Conservation (phyloP, 2,329 filamentous ascomycete genomes). For the Rutstroemia sydowiana region DNA sequence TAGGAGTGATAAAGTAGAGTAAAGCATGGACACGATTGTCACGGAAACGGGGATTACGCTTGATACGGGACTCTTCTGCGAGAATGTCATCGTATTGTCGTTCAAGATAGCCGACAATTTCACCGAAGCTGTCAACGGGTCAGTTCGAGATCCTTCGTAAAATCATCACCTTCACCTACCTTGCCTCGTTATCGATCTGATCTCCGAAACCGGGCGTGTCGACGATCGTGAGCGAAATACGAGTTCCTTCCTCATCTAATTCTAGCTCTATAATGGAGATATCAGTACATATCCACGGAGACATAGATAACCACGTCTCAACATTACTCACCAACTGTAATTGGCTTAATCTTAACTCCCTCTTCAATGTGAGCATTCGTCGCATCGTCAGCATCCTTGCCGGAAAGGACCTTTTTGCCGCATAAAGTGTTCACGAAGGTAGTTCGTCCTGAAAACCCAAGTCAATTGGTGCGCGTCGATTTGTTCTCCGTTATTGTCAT, state of each 20-base stretch:
- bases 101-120: conserved; percentile 97
- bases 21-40: conserved; percentile 98
- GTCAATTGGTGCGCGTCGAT: conserved; percentile 11
- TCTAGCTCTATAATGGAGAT: conserved; percentile 62
- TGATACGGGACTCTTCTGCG: conserved; percentile 98
- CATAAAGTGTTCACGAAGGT: conserved; percentile 99
- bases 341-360: conserved; percentile 95
- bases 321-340: conserved; percentile 76
- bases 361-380: conserved; percentile 86
- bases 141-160: conserved; percentile 20
- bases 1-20: conserved; percentile 98
- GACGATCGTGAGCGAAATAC: conserved; percentile 96
- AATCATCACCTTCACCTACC: conserved; percentile 44
- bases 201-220: conserved; percentile 98
- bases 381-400: conserved; percentile 91
- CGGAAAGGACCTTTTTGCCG: conserved; percentile 81
- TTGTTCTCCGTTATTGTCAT: conserved; percentile 33
- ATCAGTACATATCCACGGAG: conserved; percentile 24
- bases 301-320: not conserved
- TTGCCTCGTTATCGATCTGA: conserved; percentile 98
- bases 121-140: conserved; percentile 64
- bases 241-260: conserved; percentile 95
- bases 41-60: conserved; percentile 99
- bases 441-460: conserved; percentile 63
- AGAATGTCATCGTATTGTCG: conserved; percentile 99